Evolutionary conservation across 139 green algal species (phyloP).

Genomic region (Coelastrella sp.): DNA sequence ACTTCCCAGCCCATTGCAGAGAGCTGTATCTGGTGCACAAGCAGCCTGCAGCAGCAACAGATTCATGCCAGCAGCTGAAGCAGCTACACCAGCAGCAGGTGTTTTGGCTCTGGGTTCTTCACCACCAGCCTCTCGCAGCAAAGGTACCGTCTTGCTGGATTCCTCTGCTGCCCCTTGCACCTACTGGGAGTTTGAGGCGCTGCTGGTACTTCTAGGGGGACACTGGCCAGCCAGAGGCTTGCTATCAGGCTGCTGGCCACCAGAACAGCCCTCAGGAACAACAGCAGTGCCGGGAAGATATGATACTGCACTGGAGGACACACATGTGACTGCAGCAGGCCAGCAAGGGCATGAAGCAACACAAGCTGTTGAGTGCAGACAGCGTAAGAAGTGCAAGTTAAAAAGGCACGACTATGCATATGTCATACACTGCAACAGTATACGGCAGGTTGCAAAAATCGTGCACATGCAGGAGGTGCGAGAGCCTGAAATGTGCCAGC

Average conservation of each 20-base stretch:
- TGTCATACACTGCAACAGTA: slow-evolving; percentile 81
- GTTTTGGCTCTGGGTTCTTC: slow-evolving; percentile 24
- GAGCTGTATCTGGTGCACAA: too few relatives aligned
- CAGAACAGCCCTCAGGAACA: slow-evolving; percentile 35
- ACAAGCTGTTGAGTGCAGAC: too few relatives aligned
- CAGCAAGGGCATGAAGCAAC: too few relatives aligned
- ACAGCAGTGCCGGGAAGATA: not conserved
- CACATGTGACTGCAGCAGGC: not conserved
- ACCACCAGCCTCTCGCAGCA: slow-evolving; percentile 50
- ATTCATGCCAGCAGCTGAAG: not conserved
- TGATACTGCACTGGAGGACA: too few relatives aligned
- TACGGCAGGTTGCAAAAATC: slow-evolving; percentile 74
- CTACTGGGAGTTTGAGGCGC: slow-evolving; percentile 71
- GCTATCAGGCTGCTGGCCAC: slow-evolving; percentile 80
- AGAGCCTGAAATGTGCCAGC: not conserved
- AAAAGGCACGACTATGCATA: slow-evolving; percentile 54
- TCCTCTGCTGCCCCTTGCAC: slow-evolving; percentile 51
- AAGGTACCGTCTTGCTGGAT: slow-evolving; percentile 56
- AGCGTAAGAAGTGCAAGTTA: not conserved
- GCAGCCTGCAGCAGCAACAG: slow-evolving; percentile 5
- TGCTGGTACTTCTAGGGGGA: slow-evolving; percentile 79
- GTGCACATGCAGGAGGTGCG: slow-evolving; percentile 57
- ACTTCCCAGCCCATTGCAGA: not conserved
- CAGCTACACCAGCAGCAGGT: not conserved
- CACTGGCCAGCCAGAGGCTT: slow-evolving; percentile 85